Evolutionary conservation across 108 stramenopile species (phyloP), one percentile per base, ranked within the genome.

Genomic region (Nitzschia palea): DNA sequence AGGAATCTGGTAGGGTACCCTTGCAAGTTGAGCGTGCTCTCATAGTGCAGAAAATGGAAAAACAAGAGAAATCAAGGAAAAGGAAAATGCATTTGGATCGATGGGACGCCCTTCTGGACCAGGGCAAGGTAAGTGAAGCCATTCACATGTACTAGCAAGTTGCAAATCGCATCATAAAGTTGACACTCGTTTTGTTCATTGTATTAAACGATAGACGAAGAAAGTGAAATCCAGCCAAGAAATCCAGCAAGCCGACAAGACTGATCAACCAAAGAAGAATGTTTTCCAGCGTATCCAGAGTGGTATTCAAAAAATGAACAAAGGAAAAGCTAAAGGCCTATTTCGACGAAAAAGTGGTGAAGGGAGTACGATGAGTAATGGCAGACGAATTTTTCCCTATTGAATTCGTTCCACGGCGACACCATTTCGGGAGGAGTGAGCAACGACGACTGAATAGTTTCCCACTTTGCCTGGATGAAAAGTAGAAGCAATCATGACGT

Each of bases 81-180:
- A 74, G 87, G 34, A 81, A 86, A 42, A 80, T 85, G 80, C 74
- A 88, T 63, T 62, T 86, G 10, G 86, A 87, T 70, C 61, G 76
- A 14, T 92, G 90, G 90, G 87, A 92, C 71, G 71, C 86, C 25
- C 59, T 58, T 22, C 70, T 92, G 15, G 90, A 92, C 69, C 82
- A 80, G 76, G 90, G 90, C 62, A 83, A 70, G 63, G 43, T 59
- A 70, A 44, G 44, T 45, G 17, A 18, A 65, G 51, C 32, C n/a
- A n/a, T n/a, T n/a, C n/a, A n/a, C n/a, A n/a, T n/a, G n/a, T n/a
- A n/a, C n/a, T n/a, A n/a, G n/a, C n/a, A n/a, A n/a, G n/a, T n/a
- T n/a, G n/a, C n/a, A n/a, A n/a, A n/a, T n/a, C n/a, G n/a, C n/a
- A n/a, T n/a, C n/a, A n/a, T n/a, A n/a, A n/a, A n/a, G n/a, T n/a